Base-by-base conservation (phyloP, 2,329 filamentous ascomycete species). In the Aspergillus sp. region DNA sequence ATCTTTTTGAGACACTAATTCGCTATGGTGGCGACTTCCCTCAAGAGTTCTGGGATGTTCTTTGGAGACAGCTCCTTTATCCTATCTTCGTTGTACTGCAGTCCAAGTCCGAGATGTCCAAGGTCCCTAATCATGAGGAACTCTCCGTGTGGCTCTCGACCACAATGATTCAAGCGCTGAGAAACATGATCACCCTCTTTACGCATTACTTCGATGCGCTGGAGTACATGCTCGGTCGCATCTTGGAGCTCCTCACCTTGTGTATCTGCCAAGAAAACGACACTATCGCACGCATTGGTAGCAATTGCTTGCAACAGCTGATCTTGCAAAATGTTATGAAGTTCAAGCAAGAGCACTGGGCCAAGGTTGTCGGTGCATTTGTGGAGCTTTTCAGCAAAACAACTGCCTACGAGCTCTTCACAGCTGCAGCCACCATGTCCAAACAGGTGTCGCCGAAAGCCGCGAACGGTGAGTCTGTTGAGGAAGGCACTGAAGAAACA, bases 211-310 rank as follows among this genome's bases (percentile, higher is more conserved):
- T 99, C 60, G 90, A 95, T 53, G 86, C 91, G 0, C 77, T 99
- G 9, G 91, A 97, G 73, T 95, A 96, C 68, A 99, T 99, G 94
- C 82, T 99, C 16, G 91, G 96, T 71, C 83, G 94, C n/a, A 97
- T 99, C 71, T 76, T 99, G 35, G 93, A 97, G 70, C 82, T 99
- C 17, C 78, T 99, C 10, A 92, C 90, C 3, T 82, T 99, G 10
- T 99, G 94, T 68, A 99, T 99, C 57, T 97, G 93, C 69, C 94
- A 99, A 71, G 94, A 99, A 69, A 99, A 99, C 64, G 94, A 99
- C 66, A 99, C 95, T 0, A 93, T 99, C 59, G 95, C 94, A 2
- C 84, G 95, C 20, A 99, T 99, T 63, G 94, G 94, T 48, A 97
- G 93, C 76, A 99, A 99, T 68, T 99, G 95, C 68, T 75, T 99